Base-by-base conservation (phyloP, 1,139 yeast genomes). In the Hansenula anomala region DNA sequence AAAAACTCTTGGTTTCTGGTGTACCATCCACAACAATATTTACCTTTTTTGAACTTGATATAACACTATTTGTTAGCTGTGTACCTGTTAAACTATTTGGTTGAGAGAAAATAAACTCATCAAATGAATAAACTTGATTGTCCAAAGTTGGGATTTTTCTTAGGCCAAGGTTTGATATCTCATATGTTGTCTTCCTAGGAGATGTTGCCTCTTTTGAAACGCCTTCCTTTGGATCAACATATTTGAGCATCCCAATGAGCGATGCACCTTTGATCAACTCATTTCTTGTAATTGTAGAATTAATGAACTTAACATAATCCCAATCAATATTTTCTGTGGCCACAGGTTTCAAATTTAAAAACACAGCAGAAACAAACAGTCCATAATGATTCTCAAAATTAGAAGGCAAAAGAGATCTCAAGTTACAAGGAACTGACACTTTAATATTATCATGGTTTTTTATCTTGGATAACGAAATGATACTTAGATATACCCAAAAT, bases 401-500 rank as follows among this genome's bases (percentile, higher is more conserved):
- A 6, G 15, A 14, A 2, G 23, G 27, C 7, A 48, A 24, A 7
- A 38, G 36, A 12, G 36, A 34, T 22, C 54, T 35, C 8, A 41
- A 36, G 34, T 46, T 48, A 10, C 47, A 38, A 6, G 54, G 54
- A 5, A 46, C 20, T 6, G 25, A 6, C 6, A 45, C 15, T 3
- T 16, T 30, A n/a, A 43, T 28, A 3, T 18, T 12, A 8, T 28
- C 16, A 17, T 20, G 23, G 9, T 22, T 12, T 4, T 23, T 28
- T 14, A 41, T 16, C 3, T 37, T 4, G n/a, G 28, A 39, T 5
- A 19, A 28, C 10, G 16, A 36, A n/a, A 22, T 32, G 5, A 34
- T 23, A 19, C 37, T 38, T 7, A 34, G 22, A 23, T 36, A 41
- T 3, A 29, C 6, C 26, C 47, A 24, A 17, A 32, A 32, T 24